Evolutionary conservation across 495 filamentous ascomycete species (phyloP).

Genomic region (Massariosphaeria phaeospora): DNA sequence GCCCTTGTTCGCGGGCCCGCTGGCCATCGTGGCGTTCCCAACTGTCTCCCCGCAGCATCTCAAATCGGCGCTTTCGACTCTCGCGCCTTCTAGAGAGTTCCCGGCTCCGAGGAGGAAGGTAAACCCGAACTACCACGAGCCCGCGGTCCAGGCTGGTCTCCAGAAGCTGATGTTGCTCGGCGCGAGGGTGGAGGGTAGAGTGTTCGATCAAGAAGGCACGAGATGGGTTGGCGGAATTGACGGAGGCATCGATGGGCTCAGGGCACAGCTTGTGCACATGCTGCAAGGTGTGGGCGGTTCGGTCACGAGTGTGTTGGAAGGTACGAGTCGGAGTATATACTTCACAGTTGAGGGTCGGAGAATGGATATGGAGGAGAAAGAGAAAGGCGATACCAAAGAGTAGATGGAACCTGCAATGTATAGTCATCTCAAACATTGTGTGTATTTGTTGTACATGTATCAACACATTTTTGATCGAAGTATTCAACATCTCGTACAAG

Average conservation of each 20-base stretch:
- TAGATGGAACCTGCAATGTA: constrained; percentile 3
- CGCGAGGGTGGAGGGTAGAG: constrained; percentile 72
- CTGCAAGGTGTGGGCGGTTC: constrained; percentile 70
- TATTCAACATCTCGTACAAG: too few species aligned
- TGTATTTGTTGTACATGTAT: constrained; percentile 16
- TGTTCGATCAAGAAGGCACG: constrained; percentile 74
- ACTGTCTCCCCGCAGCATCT: constrained; percentile 75
- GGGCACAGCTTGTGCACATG: constrained; percentile 72
- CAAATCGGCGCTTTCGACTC: constrained; percentile 67
- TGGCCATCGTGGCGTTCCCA: constrained; percentile 77
- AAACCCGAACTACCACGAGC: constrained; percentile 75
- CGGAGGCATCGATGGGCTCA: constrained; percentile 73
- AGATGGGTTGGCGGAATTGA: constrained; percentile 83
- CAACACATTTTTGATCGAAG: constrained; percentile 6
- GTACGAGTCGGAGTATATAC: constrained; percentile 72
- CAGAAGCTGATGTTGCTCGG: constrained; percentile 83
- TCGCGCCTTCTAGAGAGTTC: constrained; percentile 68
- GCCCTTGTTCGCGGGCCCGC: constrained; percentile 74
- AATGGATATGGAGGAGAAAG: constrained; percentile 71
- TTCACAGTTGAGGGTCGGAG: constrained; percentile 75
- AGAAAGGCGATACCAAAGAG: constrained; percentile 40
- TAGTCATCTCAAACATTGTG: constrained; percentile 4
- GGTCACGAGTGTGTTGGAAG: constrained; percentile 68
- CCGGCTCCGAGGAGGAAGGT: constrained; percentile 67
- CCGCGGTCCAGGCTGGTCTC: constrained; percentile 67